phyloP scores from a whole-genome alignment of 148 eudicot species.

The Chenopodium formosanum region DNA sequence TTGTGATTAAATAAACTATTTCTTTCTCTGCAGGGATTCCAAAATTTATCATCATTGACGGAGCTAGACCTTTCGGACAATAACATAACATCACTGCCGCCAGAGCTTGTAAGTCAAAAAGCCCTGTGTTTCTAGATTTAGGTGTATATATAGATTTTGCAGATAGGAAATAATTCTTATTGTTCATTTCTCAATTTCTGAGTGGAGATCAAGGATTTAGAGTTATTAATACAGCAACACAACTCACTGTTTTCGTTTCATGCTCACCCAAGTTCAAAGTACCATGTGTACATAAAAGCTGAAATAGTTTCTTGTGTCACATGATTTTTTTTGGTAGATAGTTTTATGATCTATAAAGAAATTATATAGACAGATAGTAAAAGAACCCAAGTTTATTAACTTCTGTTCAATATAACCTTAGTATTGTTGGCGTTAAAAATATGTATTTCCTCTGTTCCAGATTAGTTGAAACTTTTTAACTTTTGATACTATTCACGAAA shows the following conservation, averaged over 20 bases:
- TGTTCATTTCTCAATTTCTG: background rate
- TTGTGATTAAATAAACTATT: background rate
- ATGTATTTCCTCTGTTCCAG: no score
- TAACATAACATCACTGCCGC: constrained; percentile 65
- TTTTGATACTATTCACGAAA: no score
- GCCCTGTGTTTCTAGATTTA: background rate
- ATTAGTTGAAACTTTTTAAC: no score
- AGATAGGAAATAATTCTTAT: background rate
- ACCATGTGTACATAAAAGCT: background rate
- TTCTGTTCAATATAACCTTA: background rate
- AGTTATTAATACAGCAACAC: background rate
- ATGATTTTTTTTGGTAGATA: background rate
- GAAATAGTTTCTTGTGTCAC: background rate
- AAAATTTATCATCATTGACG: constrained; percentile 60
- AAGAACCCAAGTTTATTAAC: background rate
- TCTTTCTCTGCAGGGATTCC: constrained; percentile 60
- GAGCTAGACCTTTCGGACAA: constrained; percentile 92
- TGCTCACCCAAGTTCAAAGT: background rate
- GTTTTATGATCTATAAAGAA: background rate
- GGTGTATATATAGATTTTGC: background rate
- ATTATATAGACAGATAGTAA: background rate
- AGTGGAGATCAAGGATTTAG: background rate
- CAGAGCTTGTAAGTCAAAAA: constrained; percentile 64
- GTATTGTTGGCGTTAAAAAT: no score
- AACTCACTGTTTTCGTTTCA: background rate